These are phyloP conservation scores for Cotoneaster glaucophyllus DNA, from an alignment of 306 rosid species.

Conservation along the genomic window DNA sequence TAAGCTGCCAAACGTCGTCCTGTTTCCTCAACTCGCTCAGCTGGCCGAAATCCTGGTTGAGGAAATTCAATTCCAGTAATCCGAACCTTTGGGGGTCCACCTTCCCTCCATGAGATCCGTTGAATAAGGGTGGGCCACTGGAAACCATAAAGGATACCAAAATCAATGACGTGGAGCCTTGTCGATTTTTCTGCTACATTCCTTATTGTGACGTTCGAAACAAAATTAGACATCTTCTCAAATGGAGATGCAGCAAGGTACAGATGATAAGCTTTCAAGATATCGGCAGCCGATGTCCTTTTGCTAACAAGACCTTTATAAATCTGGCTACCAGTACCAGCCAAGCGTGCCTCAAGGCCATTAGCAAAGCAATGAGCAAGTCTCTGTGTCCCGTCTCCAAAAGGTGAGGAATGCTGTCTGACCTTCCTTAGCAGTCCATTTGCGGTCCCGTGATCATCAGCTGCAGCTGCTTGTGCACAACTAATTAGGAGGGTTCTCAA, in stretches of 20 bases:
- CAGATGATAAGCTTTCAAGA: constrained; percentile 71
- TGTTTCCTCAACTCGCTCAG: constrained; percentile 82
- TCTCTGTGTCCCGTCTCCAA: constrained; percentile 90
- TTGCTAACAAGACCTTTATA: constrained; percentile 71
- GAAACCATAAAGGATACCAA: constrained; percentile 92
- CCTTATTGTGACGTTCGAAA: constrained; percentile 55
- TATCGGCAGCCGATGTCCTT: constrained; percentile 64
- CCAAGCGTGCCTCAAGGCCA: constrained; percentile 96
- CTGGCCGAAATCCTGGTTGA: constrained; percentile 94
- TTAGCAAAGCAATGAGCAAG: constrained; percentile 78
- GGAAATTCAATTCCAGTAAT: constrained; percentile 95
- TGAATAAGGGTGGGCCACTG: constrained; percentile 94
- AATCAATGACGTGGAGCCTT: constrained; percentile 73
- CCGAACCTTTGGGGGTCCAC: constrained; percentile 78
- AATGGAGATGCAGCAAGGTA: constrained; percentile 89
- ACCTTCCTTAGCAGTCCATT: constrained; percentile 64
- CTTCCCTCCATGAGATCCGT: constrained; percentile 40
- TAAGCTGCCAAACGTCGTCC: constrained; percentile 74
- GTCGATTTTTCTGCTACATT: constrained; percentile 25
- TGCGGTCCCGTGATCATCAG: constrained; percentile 70
- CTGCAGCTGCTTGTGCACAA: constrained; percentile 95
- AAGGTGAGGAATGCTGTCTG: constrained; percentile 61
- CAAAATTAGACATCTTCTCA: constrained; percentile 58
- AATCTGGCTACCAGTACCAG: constrained; percentile 95
- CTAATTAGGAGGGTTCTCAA: constrained; percentile 71